phyloP scores from a whole-genome alignment of 2,329 filamentous ascomycete species.

The Aspergillus sp. region DNA sequence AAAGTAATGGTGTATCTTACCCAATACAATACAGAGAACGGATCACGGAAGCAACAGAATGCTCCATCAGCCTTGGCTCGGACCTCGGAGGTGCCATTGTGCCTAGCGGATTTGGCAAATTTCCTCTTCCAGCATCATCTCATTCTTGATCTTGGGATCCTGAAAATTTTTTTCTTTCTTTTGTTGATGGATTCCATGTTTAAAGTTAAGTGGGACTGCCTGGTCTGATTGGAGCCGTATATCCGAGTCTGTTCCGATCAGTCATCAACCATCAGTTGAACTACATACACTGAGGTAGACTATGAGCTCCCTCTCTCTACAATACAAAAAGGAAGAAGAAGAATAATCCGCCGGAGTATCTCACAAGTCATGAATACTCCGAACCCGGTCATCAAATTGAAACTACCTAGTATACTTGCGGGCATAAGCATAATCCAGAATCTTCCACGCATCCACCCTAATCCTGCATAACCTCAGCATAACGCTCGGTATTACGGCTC shows the following conservation, averaged over 20 bases:
- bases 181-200: conserved; percentile 2
- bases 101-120: conserved; percentile 8
- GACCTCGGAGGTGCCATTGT: conserved; percentile 20
- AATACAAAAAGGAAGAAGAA: too few species aligned
- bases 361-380: too few species aligned
- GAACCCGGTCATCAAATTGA: too few species aligned
- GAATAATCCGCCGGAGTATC: background rate
- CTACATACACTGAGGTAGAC: too few species aligned
- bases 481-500: background rate
- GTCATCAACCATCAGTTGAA: background rate
- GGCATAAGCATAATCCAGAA: too few species aligned
- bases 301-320: too few species aligned
- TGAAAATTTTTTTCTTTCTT: background rate
- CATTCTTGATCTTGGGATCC: too few species aligned
- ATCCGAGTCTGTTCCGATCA: conserved; percentile 8
- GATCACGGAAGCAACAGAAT: conserved; percentile 14
- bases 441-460: background rate
- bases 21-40: conserved; percentile 3
- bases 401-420: too few species aligned
- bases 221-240: conserved; percentile 13
- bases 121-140: conserved; percentile 11
- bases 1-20: too few species aligned
- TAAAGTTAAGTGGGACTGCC: background rate
- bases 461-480: conserved; percentile 7
- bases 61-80: conserved; percentile 15